Evolutionary conservation across 371 early-diverging fungal genomes (phyloP).

Genomic region (Lichtheimia ramosa): DNA sequence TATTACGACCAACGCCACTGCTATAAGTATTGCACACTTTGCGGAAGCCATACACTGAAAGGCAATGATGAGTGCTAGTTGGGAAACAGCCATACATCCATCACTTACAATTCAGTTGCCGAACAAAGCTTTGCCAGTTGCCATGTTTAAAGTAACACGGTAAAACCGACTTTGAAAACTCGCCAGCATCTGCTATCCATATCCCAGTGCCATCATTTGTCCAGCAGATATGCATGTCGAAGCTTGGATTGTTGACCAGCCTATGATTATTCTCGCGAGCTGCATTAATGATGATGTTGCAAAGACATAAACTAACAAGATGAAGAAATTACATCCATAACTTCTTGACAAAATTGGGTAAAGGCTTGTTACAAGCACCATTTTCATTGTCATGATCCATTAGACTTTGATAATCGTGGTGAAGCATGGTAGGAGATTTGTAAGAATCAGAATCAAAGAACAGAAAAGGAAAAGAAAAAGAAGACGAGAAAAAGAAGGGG

Average conservation of each 20-base stretch:
- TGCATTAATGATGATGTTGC: background rate
- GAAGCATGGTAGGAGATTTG: background rate
- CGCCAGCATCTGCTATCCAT: conserved; percentile 64
- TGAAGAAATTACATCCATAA: conserved; percentile 52
- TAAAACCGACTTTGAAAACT: conserved; percentile 82
- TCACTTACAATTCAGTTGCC: conserved; percentile 77
- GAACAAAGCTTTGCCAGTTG: too few relatives aligned
- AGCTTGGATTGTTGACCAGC: conserved; percentile 69
- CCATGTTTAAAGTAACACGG: conserved; percentile 90
- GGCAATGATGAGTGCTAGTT: background rate
- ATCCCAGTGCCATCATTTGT: conserved; percentile 73
- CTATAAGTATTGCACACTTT: conserved; percentile 12
- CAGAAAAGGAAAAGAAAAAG: conserved; percentile 7
- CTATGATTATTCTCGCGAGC: conserved; percentile 20
- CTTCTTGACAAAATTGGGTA: conserved; percentile 70
- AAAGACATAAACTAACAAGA: background rate
- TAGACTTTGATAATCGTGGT: background rate
- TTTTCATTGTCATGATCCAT: background rate
- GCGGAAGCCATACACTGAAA: conserved; percentile 19
- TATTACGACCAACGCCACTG: background rate
- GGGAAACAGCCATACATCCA: background rate
- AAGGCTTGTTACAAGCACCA: conserved; percentile 18
- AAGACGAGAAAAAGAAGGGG: conserved; percentile 2
- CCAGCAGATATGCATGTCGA: conserved; percentile 73
- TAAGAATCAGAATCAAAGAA: conserved; percentile 1